Conservation (phyloP, 148 eudicot species). For the Rhododendron mucronatum region DNA sequence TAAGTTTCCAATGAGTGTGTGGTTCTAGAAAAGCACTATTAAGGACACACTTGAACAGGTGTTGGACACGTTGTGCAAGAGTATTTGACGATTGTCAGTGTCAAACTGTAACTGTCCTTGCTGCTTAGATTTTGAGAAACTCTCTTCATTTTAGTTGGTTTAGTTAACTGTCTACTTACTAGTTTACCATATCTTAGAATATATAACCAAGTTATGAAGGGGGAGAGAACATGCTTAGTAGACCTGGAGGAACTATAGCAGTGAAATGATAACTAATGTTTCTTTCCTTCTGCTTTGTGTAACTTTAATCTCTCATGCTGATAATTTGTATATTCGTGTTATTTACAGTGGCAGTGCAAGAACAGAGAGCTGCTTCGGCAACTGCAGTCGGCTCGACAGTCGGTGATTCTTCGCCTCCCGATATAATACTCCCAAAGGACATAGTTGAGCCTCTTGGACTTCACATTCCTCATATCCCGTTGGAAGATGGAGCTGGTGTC, state of each 20-base stretch:
- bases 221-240: neutral
- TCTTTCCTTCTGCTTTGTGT: neutral
- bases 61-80: neutral
- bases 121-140: neutral
- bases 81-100: neutral
- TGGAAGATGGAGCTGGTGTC: constrained; percentile 51
- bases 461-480: constrained; percentile 66
- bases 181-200: neutral
- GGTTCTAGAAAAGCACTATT: neutral
- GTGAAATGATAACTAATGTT: neutral
- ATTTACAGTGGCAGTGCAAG: constrained; percentile 74
- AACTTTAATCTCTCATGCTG: neutral
- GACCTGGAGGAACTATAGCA: neutral
- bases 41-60: neutral
- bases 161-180: too few relatives aligned
- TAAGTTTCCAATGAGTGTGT: neutral
- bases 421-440: constrained; percentile 54
- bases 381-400: constrained; percentile 64
- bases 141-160: neutral
- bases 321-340: neutral
- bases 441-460: constrained; percentile 75
- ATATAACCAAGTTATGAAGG: neutral
- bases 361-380: constrained; percentile 57
- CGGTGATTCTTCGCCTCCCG: constrained; percentile 85
- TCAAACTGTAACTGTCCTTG: neutral